phyloP scores from a whole-genome alignment of 2,329 filamentous ascomycete genomes.

The Stachybotrys chartarum region DNA sequence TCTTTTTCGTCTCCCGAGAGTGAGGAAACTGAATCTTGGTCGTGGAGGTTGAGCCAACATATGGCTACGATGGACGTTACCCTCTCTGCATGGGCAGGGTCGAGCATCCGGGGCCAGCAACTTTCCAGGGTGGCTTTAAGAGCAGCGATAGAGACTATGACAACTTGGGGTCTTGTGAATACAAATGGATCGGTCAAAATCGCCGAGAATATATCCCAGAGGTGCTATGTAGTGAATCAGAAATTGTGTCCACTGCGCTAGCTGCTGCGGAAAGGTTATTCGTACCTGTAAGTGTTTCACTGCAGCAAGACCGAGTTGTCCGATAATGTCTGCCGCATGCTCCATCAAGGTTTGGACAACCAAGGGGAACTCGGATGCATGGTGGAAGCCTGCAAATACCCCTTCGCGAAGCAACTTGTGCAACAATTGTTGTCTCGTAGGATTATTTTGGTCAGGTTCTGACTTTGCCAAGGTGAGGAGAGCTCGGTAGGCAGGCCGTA shows the following conservation, averaged over 20 bases:
- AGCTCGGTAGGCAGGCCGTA: constrained; percentile 59
- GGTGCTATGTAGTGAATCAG: constrained; percentile 33
- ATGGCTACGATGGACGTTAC: constrained; percentile 54
- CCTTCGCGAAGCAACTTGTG: constrained; percentile 50
- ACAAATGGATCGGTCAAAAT: constrained; percentile 65
- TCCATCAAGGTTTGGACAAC: constrained; percentile 51
- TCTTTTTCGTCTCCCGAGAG: not conserved
- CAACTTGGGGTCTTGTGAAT: constrained; percentile 42
- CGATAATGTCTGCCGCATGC: constrained; percentile 41
- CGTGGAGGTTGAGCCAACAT: constrained; percentile 55
- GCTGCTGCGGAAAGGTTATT: constrained; percentile 4
- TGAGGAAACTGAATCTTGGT: constrained; percentile 14
- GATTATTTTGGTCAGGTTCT: constrained; percentile 7
- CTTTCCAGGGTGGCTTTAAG: constrained; percentile 52
- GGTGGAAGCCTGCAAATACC: constrained; percentile 45
- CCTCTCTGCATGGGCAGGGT: constrained; percentile 50
- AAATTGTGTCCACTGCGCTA: constrained; percentile 1
- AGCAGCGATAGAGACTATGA: constrained; percentile 45
- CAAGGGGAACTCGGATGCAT: constrained; percentile 50
- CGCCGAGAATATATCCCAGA: constrained; percentile 59
- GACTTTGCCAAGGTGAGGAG: constrained; percentile 49
- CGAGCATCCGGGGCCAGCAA: constrained; percentile 61
- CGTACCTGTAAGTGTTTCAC: constrained; percentile 61
- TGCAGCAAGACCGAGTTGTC: constrained; percentile 51
- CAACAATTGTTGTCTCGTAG: constrained; percentile 20